Evolutionary conservation across 148 eudicot genomes (phyloP).

Genomic region (Nepenthes mirabilis): DNA sequence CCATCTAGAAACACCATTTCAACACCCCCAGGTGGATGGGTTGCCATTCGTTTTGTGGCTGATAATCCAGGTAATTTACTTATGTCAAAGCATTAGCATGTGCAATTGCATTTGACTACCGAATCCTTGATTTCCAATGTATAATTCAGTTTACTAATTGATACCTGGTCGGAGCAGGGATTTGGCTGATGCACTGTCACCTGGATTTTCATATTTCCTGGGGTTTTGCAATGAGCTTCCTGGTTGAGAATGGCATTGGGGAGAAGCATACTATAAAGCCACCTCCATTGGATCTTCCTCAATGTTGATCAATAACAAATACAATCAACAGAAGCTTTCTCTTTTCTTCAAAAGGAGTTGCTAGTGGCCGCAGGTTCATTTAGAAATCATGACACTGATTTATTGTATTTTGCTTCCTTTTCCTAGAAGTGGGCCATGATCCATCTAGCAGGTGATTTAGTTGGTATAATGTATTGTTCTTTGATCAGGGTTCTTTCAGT

Average conservation of each 20-base stretch:
- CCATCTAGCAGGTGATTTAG: constrained; percentile 7
- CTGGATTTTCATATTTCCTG: constrained; percentile 65
- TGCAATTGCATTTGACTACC: not conserved
- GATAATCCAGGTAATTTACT: constrained; percentile 70
- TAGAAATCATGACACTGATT: no score
- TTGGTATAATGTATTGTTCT: not conserved
- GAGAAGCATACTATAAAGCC: constrained; percentile 38
- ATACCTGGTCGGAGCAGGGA: constrained; percentile 32
- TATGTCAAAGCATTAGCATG: not conserved
- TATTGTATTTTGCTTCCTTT: no score
- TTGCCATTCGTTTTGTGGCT: constrained; percentile 77
- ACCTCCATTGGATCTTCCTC: constrained; percentile 84
- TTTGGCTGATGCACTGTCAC: constrained; percentile 95
- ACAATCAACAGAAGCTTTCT: no score
- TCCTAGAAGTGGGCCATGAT: not conserved
- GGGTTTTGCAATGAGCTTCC: constrained; percentile 74
- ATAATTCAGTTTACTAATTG: not conserved
- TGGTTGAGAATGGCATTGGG: constrained; percentile 67
- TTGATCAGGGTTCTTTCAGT: no score
- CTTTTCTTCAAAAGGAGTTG: no score
- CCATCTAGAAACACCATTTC: constrained; percentile 76
- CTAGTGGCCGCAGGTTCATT: no score
- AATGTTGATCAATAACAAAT: constrained; percentile 25
- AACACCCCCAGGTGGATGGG: constrained; percentile 94
- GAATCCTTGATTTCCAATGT: not conserved